Percentiles rank a stretch among this genome's conserved stretches.
Evolutionary conservation across 495 filamentous ascomycete species (phyloP).

Genomic region (Penicillium paradoxum): DNA sequence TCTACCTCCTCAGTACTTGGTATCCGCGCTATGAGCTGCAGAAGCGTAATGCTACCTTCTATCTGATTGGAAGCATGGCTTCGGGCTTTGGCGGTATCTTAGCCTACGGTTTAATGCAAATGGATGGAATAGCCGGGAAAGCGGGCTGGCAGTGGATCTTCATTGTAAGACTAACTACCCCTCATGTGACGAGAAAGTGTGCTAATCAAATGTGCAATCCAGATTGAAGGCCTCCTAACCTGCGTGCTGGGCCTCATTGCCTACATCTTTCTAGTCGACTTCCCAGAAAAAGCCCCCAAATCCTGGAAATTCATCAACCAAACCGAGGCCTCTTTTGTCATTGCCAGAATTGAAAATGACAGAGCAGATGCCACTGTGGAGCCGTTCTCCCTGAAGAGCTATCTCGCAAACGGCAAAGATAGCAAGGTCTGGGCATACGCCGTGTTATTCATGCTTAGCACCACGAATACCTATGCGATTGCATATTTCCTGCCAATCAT

Average conservation of each 20-base stretch:
- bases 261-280: conserved; percentile 47
- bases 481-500: conserved; percentile 63
- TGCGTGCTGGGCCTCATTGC: conserved; percentile 28
- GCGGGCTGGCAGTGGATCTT: conserved; percentile 57
- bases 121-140: conserved; percentile 37
- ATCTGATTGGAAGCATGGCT: conserved; percentile 45
- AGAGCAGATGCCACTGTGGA: conserved; percentile 43
- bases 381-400: conserved; percentile 37
- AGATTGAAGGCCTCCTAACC: conserved; percentile 40
- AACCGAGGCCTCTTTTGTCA: conserved; percentile 42
- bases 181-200: neutral
- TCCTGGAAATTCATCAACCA: conserved; percentile 43
- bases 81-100: conserved; percentile 55
- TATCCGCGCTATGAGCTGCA: conserved; percentile 52
- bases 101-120: conserved; percentile 54
- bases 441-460: conserved; percentile 43
- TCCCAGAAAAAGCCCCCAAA: conserved; percentile 41
- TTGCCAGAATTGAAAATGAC: conserved; percentile 47
- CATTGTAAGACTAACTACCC: conserved; percentile 31
- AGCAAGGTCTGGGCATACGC: conserved; percentile 52
- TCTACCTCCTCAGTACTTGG: conserved; percentile 53
- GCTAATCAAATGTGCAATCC: neutral
- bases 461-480: conserved; percentile 49
- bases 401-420: conserved; percentile 39
- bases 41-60: conserved; percentile 54